Base-by-base conservation (phyloP, 148 eudicot species). In the Fagopyrum tataricum region DNA sequence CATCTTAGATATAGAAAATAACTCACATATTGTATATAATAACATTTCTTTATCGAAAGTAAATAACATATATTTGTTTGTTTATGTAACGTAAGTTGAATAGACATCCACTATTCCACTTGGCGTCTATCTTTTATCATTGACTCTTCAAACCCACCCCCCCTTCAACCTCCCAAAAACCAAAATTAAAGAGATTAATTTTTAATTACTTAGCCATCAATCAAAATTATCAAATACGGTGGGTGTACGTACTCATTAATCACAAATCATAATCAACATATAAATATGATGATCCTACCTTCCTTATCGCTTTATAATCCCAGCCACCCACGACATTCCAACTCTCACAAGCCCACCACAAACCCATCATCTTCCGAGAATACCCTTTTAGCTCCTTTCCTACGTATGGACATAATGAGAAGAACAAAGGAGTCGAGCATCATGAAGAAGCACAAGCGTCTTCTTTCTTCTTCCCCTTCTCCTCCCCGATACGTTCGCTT, bases 101-200 rank as follows among this genome's bases (percentile, higher is more conserved):
- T 46, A 2, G 49, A 13, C 61, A 20, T 55, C 61, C 61, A 55
- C 39, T 23, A 8, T 39, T 4, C 42, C 69, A 64, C 37, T 64
- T 31, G 44, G 39, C 20, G 39, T 64, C 42, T 42, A 64, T 64
- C 42, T 42, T 64, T 14, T 39, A 64, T 43, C 69, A 8, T 59
- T 37, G 69, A 64, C 69, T 64, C 15, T 64, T 64, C 69, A 64
- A 64, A 64, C 69, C 69, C 14, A 64, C 69, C 68, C 68, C 68
- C 43, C 26, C n/a, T n/a, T n/a, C 42, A 6, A 31, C 2, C 37
- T 42, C 37, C 68, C 69, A 64, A 64, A 64, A 18, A 64, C 18
- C 69, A 64, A 64, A 64, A 37, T 37, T 37, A 64, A 14, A 18
- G 17, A 31, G 40, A 61, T 61, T 61, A 24, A 6, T 55, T 18